A percentile compares a stretch with the other conserved stretches of the same genome.
These are phyloP conservation scores for Aspergillus phoenicis DNA, from an alignment of 2,329 filamentous ascomycete species.

Conservation along the genomic window DNA sequence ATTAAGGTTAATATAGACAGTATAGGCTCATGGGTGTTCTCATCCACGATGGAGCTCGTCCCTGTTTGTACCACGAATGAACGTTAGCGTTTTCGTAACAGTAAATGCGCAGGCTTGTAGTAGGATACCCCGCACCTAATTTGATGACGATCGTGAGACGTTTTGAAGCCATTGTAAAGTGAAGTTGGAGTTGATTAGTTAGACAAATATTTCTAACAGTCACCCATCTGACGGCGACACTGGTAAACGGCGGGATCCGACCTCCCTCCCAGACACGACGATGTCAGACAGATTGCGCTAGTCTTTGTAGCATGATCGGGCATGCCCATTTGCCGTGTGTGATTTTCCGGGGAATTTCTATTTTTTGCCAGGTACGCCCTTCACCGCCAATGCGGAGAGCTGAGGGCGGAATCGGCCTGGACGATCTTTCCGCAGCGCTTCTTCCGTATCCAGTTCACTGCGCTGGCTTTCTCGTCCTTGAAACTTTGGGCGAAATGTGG, in stretches of 20 bases:
- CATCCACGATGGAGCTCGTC: conserved; percentile 98
- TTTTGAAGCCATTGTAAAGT: conserved; percentile 27
- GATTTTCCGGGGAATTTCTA: conserved; percentile 7
- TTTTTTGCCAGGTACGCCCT: conserved; percentile 30
- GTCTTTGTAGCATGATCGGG: background rate
- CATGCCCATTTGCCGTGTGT: background rate
- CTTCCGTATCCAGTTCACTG: background rate
- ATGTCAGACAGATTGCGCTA: background rate
- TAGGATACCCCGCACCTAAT: conserved; percentile 38
- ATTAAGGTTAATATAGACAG: conserved; percentile 89
- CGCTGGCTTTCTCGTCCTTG: background rate
- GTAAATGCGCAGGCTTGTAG: conserved; percentile 7
- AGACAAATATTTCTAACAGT: background rate
- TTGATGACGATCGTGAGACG: conserved; percentile 45
- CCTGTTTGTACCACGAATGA: conserved; percentile 58
- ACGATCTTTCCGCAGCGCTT: background rate
- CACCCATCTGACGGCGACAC: background rate
- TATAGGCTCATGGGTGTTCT: conserved; percentile 89
- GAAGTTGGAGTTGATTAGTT: conserved; percentile 1
- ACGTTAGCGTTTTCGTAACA: conserved; percentile 20
- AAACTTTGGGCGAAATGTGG: conserved; percentile 29
- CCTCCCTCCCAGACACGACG: background rate
- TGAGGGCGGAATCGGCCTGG: background rate
- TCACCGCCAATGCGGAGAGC: conserved; percentile 36
- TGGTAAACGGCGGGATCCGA: background rate